Conservation (phyloP, 192 early-diverging fungal genomes). For the Chytriomyces sp. region DNA sequence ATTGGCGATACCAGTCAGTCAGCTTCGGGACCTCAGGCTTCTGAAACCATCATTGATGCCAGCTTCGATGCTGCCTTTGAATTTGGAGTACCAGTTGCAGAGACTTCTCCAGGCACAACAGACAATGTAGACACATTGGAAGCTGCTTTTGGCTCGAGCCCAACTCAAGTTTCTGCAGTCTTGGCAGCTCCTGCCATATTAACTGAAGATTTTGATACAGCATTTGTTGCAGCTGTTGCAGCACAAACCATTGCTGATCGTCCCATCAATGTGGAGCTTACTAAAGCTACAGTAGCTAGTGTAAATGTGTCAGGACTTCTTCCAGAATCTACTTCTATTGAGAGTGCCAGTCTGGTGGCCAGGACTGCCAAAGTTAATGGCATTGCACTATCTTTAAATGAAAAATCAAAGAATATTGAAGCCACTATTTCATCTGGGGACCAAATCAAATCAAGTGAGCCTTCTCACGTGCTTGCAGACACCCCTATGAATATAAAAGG, state of each 20-base stretch:
- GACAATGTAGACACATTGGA: neutral
- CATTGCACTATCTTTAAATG: neutral
- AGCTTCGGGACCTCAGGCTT: neutral
- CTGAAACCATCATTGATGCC: neutral
- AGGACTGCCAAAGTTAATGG: neutral
- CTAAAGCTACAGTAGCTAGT: too few relatives aligned
- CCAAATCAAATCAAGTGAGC: too few relatives aligned
- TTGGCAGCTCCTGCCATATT: too few relatives aligned
- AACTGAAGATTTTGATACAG: constrained; percentile 15
- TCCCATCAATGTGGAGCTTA: too few relatives aligned
- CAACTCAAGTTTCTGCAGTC: neutral
- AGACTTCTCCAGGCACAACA: neutral
- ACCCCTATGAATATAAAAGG: neutral
- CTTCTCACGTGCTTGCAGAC: too few relatives aligned
- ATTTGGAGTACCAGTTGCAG: neutral
- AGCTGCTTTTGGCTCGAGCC: neutral
- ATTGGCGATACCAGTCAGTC: neutral
- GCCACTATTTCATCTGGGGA: too few relatives aligned
- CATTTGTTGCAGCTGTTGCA: too few relatives aligned
- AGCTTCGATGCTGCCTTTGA: neutral
- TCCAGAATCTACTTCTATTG: too few relatives aligned
- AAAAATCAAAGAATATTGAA: too few relatives aligned
- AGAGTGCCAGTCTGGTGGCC: too few relatives aligned
- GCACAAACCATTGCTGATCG: too few relatives aligned
- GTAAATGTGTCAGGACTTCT: too few relatives aligned